phyloP scores from a whole-genome alignment of 176 grass and related monocot species.

The Themeda triandra region DNA sequence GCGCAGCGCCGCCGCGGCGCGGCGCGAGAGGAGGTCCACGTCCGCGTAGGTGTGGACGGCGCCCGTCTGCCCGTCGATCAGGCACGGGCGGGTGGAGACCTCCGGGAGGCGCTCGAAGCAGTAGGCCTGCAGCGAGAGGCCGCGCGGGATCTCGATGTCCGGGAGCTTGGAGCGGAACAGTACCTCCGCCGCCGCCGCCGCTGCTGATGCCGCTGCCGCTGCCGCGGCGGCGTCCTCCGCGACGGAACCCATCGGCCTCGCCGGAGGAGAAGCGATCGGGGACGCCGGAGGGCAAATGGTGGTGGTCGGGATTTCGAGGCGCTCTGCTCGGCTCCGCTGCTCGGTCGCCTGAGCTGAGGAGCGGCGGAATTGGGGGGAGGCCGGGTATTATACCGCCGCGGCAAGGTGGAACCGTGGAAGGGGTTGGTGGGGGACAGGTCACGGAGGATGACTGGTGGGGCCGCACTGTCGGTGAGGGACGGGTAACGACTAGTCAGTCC shows the following conservation, averaged over 20 bases:
- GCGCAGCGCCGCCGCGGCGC: conserved; percentile 47
- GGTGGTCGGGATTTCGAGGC: conserved; percentile 12
- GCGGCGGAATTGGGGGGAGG: background rate
- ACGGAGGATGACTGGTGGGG: background rate
- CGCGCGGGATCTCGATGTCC: conserved; percentile 72
- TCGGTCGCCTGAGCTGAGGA: conserved; percentile 13
- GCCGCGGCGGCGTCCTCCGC: background rate
- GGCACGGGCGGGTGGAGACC: conserved; percentile 44
- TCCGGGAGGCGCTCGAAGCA: conserved; percentile 56
- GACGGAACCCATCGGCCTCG: conserved; percentile 56
- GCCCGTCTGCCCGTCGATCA: conserved; percentile 68
- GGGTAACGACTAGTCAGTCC: background rate
- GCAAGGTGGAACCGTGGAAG: conserved; percentile 11
- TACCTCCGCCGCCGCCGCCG: background rate
- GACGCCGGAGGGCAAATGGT: conserved; percentile 10
- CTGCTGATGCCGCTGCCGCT: background rate
- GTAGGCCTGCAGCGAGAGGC: conserved; percentile 78
- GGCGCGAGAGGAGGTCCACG: conserved; percentile 40
- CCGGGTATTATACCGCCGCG: conserved; percentile 37
- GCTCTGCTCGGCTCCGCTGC: conserved; percentile 9
- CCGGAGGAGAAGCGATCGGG: background rate
- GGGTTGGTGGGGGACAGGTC: conserved; percentile 19
- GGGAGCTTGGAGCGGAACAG: conserved; percentile 88
- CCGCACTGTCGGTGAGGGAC: background rate
- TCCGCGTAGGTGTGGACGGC: conserved; percentile 61